Conservation (phyloP, 2,329 filamentous ascomycete species). For the Diplodia sapinea region DNA sequence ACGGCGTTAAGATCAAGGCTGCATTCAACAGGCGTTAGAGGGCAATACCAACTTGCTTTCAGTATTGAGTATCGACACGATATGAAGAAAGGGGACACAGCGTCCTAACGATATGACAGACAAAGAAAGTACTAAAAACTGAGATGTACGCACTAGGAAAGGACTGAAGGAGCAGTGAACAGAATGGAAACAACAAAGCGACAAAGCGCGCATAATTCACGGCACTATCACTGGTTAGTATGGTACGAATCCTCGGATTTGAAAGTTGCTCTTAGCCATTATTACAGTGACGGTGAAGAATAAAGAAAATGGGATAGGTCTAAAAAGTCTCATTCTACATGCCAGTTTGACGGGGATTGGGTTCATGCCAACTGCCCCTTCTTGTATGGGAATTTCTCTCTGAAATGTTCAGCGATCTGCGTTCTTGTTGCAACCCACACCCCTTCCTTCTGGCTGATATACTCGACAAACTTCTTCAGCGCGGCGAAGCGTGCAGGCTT, state of each 20-base stretch:
- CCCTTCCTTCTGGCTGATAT: conserved; percentile 58
- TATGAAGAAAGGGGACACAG: not conserved
- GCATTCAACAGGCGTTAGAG: not conserved
- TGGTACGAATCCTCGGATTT: not conserved
- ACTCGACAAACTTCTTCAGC: conserved; percentile 60
- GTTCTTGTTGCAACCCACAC: conserved; percentile 62
- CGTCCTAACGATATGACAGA: not conserved
- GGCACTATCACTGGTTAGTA: not conserved
- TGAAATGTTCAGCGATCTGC: conserved; percentile 59
- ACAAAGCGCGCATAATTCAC: not conserved
- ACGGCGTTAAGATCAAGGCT: conserved; percentile 3
- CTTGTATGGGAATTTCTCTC: conserved; percentile 56
- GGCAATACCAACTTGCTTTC: not conserved
- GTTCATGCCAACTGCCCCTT: conserved; percentile 47
- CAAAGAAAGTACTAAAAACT: not conserved
- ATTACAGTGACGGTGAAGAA: not conserved
- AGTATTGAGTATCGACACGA: not conserved
- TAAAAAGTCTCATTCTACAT: not conserved
- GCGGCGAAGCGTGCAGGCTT: conserved; percentile 60
- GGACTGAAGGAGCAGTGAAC: not conserved
- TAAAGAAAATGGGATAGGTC: not conserved
- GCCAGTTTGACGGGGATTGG: not conserved
- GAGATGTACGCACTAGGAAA: not conserved
- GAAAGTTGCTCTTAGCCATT: not conserved
- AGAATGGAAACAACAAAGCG: not conserved